These are phyloP conservation scores for Leersia perrieri DNA, from an alignment of 176 grass and related monocot species.

Conservation along the genomic window DNA sequence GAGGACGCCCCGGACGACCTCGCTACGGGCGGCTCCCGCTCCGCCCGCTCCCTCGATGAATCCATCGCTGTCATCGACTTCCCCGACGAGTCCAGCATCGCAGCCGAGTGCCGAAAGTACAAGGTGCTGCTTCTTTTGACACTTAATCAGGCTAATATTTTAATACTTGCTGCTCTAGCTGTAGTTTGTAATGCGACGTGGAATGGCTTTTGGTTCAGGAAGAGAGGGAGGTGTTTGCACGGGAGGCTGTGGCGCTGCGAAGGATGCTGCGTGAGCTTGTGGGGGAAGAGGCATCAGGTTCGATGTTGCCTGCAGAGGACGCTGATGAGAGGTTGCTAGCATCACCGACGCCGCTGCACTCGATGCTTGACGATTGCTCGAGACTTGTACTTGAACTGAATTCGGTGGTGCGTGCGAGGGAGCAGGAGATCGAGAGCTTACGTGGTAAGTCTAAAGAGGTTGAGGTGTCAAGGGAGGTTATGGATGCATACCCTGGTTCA, in stretches of 20 bases:
- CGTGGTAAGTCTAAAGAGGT: slow-evolving; percentile 44
- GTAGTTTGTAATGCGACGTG: not conserved
- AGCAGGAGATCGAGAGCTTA: slow-evolving; percentile 68
- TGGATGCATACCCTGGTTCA: slow-evolving; percentile 60
- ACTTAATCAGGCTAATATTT: not conserved
- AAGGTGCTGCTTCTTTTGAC: slow-evolving; percentile 46
- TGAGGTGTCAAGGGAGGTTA: slow-evolving; percentile 53
- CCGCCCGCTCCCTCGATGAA: slow-evolving; percentile 64
- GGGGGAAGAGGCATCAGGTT: slow-evolving; percentile 19
- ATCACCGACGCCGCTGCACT: slow-evolving; percentile 44
- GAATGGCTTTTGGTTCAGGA: slow-evolving; percentile 58
- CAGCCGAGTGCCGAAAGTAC: slow-evolving; percentile 71
- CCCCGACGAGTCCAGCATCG: slow-evolving; percentile 45
- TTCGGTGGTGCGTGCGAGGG: slow-evolving; percentile 41
- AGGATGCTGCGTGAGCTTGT: slow-evolving; percentile 54
- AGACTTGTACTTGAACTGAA: slow-evolving; percentile 64
- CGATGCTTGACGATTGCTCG: slow-evolving; percentile 79
- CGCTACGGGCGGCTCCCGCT: slow-evolving; percentile 10
- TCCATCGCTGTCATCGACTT: slow-evolving; percentile 79
- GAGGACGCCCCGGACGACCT: slow-evolving; percentile 84
- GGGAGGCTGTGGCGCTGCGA: slow-evolving; percentile 55
- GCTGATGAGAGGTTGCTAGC: slow-evolving; percentile 25
- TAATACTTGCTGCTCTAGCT: not conserved
- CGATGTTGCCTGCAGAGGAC: slow-evolving; percentile 38
- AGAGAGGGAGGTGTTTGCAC: slow-evolving; percentile 77